phyloP scores from a whole-genome alignment of 805 yeast species.

The Sugiyamaella chiloensis region DNA sequence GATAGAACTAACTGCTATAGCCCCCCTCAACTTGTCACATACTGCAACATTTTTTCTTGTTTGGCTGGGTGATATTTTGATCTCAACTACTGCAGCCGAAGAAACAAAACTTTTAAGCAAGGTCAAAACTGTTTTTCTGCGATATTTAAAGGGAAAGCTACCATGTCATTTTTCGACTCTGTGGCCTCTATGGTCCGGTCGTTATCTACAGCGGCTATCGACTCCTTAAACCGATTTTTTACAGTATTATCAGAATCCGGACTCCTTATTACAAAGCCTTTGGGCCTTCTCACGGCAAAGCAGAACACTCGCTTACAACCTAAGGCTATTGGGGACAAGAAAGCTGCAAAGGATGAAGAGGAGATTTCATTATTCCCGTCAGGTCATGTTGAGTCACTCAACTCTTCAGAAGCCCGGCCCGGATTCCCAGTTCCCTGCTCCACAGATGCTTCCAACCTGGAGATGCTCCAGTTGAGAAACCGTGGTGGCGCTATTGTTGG shows the following conservation, averaged over 20 bases:
- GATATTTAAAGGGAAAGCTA: too few species aligned
- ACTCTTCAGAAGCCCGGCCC: slow-evolving; percentile 5
- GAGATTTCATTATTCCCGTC: slow-evolving; percentile 4
- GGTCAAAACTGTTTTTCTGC: too few species aligned
- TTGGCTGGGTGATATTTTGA: background rate
- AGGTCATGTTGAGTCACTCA: slow-evolving; percentile 8
- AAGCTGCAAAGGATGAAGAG: background rate
- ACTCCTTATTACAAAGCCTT: background rate
- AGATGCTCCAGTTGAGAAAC: slow-evolving; percentile 19
- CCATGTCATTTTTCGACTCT: slow-evolving; percentile 3
- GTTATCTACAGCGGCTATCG: slow-evolving; percentile 1
- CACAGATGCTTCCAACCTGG: slow-evolving; percentile 20
- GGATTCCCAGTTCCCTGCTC: slow-evolving; percentile 25
- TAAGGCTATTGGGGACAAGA: background rate
- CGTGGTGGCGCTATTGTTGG: slow-evolving; percentile 22
- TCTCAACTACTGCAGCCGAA: background rate
- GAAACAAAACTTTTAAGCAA: background rate
- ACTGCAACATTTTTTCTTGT: background rate
- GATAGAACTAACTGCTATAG: too few species aligned
- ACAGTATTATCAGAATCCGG: slow-evolving; percentile 1
- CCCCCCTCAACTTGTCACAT: too few species aligned
- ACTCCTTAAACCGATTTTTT: background rate
- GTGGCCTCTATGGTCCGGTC: background rate
- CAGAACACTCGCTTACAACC: background rate
- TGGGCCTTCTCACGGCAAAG: background rate